Percentiles rank a stretch among this genome's conserved stretches.
Evolutionary conservation across 2,329 filamentous ascomycete genomes (phyloP).

Genomic region (Nectriaceae sp.): DNA sequence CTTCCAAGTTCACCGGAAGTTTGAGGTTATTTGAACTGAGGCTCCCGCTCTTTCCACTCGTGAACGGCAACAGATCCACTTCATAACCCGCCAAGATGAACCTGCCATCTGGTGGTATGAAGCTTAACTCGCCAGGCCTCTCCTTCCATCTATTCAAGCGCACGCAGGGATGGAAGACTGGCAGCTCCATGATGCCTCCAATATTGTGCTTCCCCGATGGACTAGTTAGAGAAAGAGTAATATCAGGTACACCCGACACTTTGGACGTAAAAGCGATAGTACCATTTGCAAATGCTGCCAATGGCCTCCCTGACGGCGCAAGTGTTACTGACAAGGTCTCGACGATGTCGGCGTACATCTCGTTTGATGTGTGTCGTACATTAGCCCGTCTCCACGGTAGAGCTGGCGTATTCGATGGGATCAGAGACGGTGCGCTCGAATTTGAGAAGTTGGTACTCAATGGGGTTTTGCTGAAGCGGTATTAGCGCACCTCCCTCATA

Average conservation of each 20-base stretch:
- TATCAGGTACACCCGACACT: constrained; percentile 89
- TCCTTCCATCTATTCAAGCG: constrained; percentile 88
- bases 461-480: constrained; percentile 40
- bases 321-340: constrained; percentile 87
- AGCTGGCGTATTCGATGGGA: constrained; percentile 51
- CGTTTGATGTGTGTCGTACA: constrained; percentile 94
- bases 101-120: constrained; percentile 90
- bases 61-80: constrained; percentile 80
- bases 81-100: constrained; percentile 95
- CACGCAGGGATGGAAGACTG: constrained; percentile 96
- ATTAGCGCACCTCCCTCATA: constrained; percentile 15
- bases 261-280: constrained; percentile 95
- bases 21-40: constrained; percentile 67
- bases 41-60: constrained; percentile 56
- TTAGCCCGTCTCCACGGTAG: constrained; percentile 90
- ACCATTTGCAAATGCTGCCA: constrained; percentile 86
- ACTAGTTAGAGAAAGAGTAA: constrained; percentile 77
- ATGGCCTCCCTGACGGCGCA: constrained; percentile 83
- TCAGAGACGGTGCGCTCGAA: constrained; percentile 41
- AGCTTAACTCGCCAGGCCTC: constrained; percentile 87
- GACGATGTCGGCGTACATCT: constrained; percentile 94
- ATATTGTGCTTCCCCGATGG: constrained; percentile 81
- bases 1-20: constrained; percentile 78
- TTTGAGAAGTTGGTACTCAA: constrained; percentile 41
- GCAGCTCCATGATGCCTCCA: constrained; percentile 74